Percentiles rank a stretch among this genome's conserved stretches.
Evolutionary conservation across 768 basidiomycete genomes (phyloP).

Genomic region (Termitomyces sp.): DNA sequence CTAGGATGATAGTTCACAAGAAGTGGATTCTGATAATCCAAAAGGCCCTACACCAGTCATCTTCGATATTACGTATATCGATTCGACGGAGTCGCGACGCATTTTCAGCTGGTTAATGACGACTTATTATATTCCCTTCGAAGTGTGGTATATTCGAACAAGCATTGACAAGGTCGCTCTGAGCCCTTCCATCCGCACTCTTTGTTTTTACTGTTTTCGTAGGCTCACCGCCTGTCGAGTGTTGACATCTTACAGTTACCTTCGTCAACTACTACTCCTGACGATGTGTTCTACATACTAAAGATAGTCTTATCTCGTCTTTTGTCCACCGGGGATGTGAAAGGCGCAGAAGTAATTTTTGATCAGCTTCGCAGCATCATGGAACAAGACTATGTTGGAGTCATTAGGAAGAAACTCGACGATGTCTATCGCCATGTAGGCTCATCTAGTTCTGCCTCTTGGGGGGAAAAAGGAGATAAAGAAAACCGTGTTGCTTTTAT

Average conservation of each 20-base stretch:
- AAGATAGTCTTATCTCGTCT: constrained; percentile 78
- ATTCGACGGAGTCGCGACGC: constrained; percentile 45
- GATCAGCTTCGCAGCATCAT: constrained; percentile 66
- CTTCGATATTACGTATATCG: constrained; percentile 25
- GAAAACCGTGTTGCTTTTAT: constrained; percentile 80
- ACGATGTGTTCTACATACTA: constrained; percentile 95
- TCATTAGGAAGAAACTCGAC: constrained; percentile 83
- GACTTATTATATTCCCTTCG: constrained; percentile 82
- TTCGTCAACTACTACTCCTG: constrained; percentile 70
- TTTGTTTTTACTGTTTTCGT: constrained; percentile 3
- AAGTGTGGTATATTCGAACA: constrained; percentile 85
- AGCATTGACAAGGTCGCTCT: constrained; percentile 76
- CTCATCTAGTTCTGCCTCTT: constrained; percentile 34
- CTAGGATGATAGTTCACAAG: constrained; percentile 14
- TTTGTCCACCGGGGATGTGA: constrained; percentile 67
- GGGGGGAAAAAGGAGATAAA: constrained; percentile 72
- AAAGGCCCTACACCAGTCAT: not conserved
- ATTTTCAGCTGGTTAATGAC: constrained; percentile 63
- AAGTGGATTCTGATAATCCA: constrained; percentile 3
- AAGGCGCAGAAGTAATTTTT: constrained; percentile 51
- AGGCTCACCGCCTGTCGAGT: constrained; percentile 87
- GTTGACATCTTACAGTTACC: constrained; percentile 62
- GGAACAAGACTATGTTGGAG: constrained; percentile 76
- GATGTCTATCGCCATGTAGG: constrained; percentile 67
- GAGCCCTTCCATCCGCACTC: not conserved